These are phyloP conservation scores for Kondoa subrosea DNA, from an alignment of 768 basidiomycete species.

Conservation along the genomic window DNA sequence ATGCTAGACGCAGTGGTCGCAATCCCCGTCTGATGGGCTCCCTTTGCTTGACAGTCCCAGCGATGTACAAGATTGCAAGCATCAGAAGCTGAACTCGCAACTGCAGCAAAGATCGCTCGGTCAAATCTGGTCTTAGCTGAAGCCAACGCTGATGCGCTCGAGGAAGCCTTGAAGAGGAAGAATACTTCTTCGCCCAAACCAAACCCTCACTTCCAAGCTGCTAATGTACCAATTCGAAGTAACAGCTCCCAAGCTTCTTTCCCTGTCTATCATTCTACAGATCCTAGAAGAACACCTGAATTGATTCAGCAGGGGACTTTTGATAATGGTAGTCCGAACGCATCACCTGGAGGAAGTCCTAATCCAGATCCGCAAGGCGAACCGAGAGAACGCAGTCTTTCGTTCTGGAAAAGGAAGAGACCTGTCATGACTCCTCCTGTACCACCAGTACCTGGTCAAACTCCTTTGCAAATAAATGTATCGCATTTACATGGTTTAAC, in stretches of 20 bases:
- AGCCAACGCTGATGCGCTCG: slow-evolving; percentile 34
- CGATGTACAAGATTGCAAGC: slow-evolving; percentile 23
- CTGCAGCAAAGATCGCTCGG: slow-evolving; percentile 33
- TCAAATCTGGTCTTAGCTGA: slow-evolving; percentile 35
- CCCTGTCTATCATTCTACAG: neutral
- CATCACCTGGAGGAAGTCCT: neutral
- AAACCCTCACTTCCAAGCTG: slow-evolving; percentile 3
- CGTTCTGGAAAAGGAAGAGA: neutral
- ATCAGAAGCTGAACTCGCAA: slow-evolving; percentile 31
- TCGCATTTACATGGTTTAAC: neutral
- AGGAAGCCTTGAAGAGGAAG: slow-evolving; percentile 30
- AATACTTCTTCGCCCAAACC: slow-evolving; percentile 6
- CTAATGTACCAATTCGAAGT: neutral
- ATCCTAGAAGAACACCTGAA: slow-evolving; percentile 11
- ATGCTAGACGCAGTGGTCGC: neutral
- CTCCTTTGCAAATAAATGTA: neutral
- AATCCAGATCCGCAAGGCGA: neutral
- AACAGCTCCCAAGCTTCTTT: slow-evolving; percentile 5
- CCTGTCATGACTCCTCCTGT: neutral
- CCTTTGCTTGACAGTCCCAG: neutral
- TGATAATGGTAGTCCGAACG: neutral
- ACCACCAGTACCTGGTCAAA: neutral
- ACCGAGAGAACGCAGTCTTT: neutral
- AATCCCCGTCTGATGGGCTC: neutral
- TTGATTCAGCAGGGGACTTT: neutral